Evolutionary conservation across 2,329 filamentous ascomycete genomes (phyloP).

Genomic region (Diaporthe aspalathi): DNA sequence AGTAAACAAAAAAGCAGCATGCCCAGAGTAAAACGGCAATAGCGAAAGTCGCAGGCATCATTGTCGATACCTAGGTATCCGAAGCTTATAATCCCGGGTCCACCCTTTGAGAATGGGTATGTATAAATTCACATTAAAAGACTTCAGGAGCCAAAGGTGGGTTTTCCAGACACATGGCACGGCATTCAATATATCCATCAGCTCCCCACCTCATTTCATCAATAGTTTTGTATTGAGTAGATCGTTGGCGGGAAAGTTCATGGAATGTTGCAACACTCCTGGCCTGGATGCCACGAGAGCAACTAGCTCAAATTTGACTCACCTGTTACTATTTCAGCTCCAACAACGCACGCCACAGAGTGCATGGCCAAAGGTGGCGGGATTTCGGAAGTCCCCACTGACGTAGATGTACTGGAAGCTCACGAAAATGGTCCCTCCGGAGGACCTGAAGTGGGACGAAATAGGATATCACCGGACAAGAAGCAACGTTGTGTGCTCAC

Average conservation of each 20-base stretch:
- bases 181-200: neutral
- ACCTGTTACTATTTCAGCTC: neutral
- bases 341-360: neutral
- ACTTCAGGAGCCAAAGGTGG: neutral
- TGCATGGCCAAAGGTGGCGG: neutral
- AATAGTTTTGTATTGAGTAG: neutral
- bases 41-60: neutral
- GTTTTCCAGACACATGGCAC: neutral
- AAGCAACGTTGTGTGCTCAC: neutral
- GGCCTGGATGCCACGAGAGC: neutral
- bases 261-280: neutral
- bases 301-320: neutral
- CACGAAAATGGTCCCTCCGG: neutral
- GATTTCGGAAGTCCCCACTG: neutral
- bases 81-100: neutral
- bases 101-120: neutral
- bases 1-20: neutral
- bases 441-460: neutral
- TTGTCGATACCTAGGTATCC: too few species aligned
- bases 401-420: neutral
- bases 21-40: neutral
- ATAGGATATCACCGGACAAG: neutral
- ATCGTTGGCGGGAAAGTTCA: neutral
- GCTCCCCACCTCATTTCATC: neutral
- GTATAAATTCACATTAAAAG: neutral